These are phyloP conservation scores for Scorias spongiosa DNA, from an alignment of 2,329 filamentous ascomycete genomes.

Conservation along the genomic window DNA sequence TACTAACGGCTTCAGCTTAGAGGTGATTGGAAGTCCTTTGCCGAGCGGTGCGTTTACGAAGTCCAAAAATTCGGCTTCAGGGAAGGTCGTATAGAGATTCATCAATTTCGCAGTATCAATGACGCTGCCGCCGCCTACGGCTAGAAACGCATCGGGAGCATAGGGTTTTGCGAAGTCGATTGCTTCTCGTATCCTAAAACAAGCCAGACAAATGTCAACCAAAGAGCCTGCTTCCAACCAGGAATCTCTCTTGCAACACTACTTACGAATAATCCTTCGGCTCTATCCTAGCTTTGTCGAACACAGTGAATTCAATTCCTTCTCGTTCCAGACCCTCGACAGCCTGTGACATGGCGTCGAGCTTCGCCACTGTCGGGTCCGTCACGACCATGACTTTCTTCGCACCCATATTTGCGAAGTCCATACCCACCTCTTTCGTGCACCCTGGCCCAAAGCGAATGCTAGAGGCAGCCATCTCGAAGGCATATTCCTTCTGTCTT, in stretches of 20 bases:
- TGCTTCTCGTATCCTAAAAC: constrained; percentile 61
- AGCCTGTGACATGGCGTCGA: constrained; percentile 83
- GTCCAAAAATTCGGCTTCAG: constrained; percentile 86
- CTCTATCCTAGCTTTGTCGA: constrained; percentile 66
- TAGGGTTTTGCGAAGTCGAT: constrained; percentile 75
- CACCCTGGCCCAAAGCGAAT: constrained; percentile 89
- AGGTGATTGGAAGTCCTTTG: constrained; percentile 61
- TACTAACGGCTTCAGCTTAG: constrained; percentile 57
- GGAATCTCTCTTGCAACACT: too few relatives aligned
- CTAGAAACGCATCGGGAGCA: constrained; percentile 74
- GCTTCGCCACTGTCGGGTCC: constrained; percentile 62
- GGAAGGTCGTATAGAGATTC: constrained; percentile 87
- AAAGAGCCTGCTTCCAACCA: not conserved
- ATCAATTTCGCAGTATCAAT: constrained; percentile 98
- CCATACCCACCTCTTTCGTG: constrained; percentile 96
- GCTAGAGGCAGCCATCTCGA: constrained; percentile 92
- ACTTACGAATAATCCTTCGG: constrained; percentile 84
- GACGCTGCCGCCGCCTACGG: constrained; percentile 81
- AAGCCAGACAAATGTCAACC: not conserved
- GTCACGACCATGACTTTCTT: constrained; percentile 87
- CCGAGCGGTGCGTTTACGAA: constrained; percentile 95
- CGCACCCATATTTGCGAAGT: constrained; percentile 79
- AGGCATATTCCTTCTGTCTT: constrained; percentile 86
- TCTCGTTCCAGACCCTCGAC: constrained; percentile 64
- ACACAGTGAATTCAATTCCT: constrained; percentile 68